Evolutionary conservation across 2,329 filamentous ascomycete species (phyloP).

Genomic region (Pseudogymnoascus sp.): DNA sequence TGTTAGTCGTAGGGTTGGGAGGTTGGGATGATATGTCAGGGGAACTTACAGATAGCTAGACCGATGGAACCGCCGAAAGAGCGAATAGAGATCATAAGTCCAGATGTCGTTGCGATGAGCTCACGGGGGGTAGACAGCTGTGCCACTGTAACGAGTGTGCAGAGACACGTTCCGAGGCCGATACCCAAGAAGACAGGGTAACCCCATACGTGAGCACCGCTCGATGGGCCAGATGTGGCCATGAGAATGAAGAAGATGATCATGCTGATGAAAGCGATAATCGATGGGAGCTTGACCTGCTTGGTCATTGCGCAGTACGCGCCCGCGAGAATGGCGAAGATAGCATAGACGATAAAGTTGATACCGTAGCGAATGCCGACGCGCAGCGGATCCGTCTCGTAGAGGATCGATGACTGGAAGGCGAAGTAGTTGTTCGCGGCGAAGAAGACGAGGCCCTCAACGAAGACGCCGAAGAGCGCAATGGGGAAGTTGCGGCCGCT

Average conservation of each 20-base stretch:
- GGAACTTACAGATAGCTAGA: constrained; percentile 34
- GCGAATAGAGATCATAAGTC: constrained; percentile 32
- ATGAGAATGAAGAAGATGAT: constrained; percentile 31
- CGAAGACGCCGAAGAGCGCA: constrained; percentile 31
- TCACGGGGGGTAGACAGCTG: constrained; percentile 34
- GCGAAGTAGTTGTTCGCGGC: constrained; percentile 38
- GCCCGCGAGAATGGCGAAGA: constrained; percentile 28
- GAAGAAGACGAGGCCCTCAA: constrained; percentile 35
- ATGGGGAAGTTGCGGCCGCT: constrained; percentile 33
- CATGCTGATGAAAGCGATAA: constrained; percentile 26
- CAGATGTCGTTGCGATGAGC: constrained; percentile 28
- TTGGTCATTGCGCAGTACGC: constrained; percentile 19
- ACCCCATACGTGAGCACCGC: constrained; percentile 29
- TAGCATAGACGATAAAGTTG: constrained; percentile 27
- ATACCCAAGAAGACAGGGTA: constrained; percentile 32
- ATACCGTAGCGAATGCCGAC: constrained; percentile 31
- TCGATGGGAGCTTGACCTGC: constrained; percentile 24
- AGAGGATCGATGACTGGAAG: constrained; percentile 33
- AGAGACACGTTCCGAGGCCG: constrained; percentile 31
- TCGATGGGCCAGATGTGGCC: constrained; percentile 27
- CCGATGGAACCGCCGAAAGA: constrained; percentile 43
- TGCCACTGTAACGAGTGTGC: constrained; percentile 31
- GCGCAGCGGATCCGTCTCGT: constrained; percentile 31
- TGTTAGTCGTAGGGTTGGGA: neutral
- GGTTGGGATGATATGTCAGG: neutral